These are phyloP conservation scores for Coniella lustricola DNA, from an alignment of 2,329 filamentous ascomycete genomes.

Conservation along the genomic window DNA sequence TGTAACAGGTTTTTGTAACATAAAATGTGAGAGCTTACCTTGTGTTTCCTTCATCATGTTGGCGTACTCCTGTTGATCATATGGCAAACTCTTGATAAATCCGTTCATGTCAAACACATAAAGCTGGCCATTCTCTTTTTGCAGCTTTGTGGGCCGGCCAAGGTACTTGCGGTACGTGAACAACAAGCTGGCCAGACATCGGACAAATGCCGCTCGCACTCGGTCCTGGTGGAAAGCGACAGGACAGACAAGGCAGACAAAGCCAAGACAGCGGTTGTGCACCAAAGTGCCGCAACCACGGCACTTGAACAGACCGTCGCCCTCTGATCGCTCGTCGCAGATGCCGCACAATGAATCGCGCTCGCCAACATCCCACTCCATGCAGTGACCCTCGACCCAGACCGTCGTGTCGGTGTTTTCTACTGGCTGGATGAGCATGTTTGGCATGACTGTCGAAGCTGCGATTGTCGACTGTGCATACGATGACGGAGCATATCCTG, in stretches of 20 bases:
- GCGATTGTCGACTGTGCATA: conserved; percentile 83
- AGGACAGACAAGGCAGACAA: conserved; percentile 57
- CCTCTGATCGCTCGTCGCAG: conserved; percentile 67
- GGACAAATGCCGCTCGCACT: conserved; percentile 56
- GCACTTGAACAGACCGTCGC: conserved; percentile 70
- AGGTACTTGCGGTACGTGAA: conserved; percentile 61
- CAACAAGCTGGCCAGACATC: conserved; percentile 57
- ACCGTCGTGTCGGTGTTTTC: conserved; percentile 70
- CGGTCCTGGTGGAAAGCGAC: conserved; percentile 56
- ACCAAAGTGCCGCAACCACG: conserved; percentile 52
- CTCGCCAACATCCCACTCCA: conserved; percentile 59
- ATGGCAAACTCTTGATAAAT: conserved; percentile 57
- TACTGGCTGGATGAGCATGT: conserved; percentile 72
- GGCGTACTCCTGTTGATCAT: conserved; percentile 59
- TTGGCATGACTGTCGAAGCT: conserved; percentile 81
- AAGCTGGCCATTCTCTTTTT: conserved; percentile 53
- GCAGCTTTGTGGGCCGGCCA: conserved; percentile 50
- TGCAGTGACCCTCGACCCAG: conserved; percentile 81
- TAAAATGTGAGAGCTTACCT: conserved; percentile 37
- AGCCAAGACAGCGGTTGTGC: conserved; percentile 55
- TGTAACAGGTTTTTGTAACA: too few species aligned
- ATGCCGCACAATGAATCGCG: conserved; percentile 58
- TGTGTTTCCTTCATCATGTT: conserved; percentile 60
- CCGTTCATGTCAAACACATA: conserved; percentile 60
- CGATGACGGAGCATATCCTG: conserved; percentile 70